These are phyloP conservation scores for Teunomyces cretensis DNA, from an alignment of 805 yeast genomes.

Conservation along the genomic window DNA sequence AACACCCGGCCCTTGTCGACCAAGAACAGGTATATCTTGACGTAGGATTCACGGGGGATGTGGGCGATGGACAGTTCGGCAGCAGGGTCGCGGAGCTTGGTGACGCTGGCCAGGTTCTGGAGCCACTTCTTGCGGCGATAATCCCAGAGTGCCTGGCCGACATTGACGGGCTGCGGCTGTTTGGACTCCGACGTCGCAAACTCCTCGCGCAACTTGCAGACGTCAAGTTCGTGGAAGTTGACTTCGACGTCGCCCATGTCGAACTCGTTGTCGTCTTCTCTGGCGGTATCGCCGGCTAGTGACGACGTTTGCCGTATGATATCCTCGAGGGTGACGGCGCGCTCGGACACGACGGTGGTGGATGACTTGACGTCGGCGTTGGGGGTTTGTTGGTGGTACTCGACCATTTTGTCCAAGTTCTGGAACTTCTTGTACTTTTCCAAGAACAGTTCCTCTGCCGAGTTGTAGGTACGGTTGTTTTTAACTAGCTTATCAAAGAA, in stretches of 20 bases:
- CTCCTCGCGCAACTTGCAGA: constrained; percentile 28
- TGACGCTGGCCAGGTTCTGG: constrained; percentile 28
- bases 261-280: constrained; percentile 12
- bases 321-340: constrained; percentile 16
- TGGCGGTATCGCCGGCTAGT: constrained; percentile 10
- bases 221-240: constrained; percentile 24
- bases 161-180: constrained; percentile 12
- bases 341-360: constrained; percentile 12
- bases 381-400: constrained; percentile 15
- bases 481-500: constrained; percentile 21
- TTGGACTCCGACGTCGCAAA: constrained; percentile 24
- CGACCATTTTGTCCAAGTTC: constrained; percentile 33
- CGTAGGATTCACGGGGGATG: constrained; percentile 51
- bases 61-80: constrained; percentile 24
- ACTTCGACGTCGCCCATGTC: constrained; percentile 12
- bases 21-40: constrained; percentile 64
- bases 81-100: constrained; percentile 6
- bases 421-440: constrained; percentile 30
- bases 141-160: constrained; percentile 69
- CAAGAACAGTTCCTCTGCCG: constrained; percentile 32
- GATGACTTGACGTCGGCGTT: constrained; percentile 12
- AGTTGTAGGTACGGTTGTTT: constrained; percentile 19
- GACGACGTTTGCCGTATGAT: constrained; percentile 21
- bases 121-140: constrained; percentile 70
- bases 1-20: constrained; percentile 69